Evolutionary conservation across 176 grass and related monocot species (phyloP), one percentile per base, ranked within the genome.

Genomic region (Themeda triandra): DNA sequence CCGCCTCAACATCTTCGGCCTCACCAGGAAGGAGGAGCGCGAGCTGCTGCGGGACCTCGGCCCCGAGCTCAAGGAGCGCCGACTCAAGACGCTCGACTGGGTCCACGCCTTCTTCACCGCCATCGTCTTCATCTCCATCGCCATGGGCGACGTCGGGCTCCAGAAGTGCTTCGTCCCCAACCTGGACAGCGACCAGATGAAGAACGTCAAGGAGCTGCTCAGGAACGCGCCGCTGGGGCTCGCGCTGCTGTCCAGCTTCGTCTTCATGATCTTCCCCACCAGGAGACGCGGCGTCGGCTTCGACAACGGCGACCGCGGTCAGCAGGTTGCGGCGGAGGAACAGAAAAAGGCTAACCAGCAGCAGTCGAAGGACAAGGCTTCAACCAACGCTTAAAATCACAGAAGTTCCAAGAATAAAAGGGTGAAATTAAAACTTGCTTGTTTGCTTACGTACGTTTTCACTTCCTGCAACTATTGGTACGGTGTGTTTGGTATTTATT

Each of bases 211-310:
- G 68, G 37, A 71, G 68, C n/a, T 41, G 23, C 37, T 71, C 11
- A 71, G 68, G 23, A 71, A 71, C 2, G 23, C 39, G 37, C 68
- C 68, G 37, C 68, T 71, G 37, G 68, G 68, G 37, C 37, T 71
- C 2, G 68, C 37, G 4, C 37, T 71, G 0, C 12, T 71, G 2
- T 71, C 68, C 37, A 71, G 68, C 68, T 71, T 71, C 5, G 37
- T 71, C 10, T 71, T 71, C 68, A 71, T 71, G 68, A 25, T 71
- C 68, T 71, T 71, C 37, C 68, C 68, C 5, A 71, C 68, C 68
- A 71, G 21, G 6, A 41, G 68, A 24, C 37, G 39, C 0, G 68
- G 68, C 23, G 39, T 71, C 4, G 68, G 68, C 36, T 71, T 42
- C 68, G 68, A 71, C 37, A 71, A 71, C 12, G 1, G 37, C 3